Base-by-base conservation (phyloP, 495 filamentous ascomycete species). In the Aspergillus carlsbadensis region DNA sequence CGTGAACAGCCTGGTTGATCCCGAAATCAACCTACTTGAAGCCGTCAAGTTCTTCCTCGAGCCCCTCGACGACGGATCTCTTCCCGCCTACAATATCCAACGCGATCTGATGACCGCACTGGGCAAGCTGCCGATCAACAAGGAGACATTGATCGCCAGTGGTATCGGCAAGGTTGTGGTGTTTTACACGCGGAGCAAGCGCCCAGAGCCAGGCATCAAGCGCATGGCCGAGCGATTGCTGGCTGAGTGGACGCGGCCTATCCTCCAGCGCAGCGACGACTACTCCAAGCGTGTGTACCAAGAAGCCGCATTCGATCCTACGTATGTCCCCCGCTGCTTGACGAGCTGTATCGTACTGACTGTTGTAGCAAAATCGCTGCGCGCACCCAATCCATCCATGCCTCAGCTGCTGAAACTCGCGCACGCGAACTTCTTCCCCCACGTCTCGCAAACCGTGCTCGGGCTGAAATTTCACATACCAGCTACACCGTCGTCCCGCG, bases 41-140 rank as follows among this genome's bases (percentile, higher is more conserved):
- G 89, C 91, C 2, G 91, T 99, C 61, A 89, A 89, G 63, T 96
- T 93, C 81, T 98, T 98, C 84, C 86, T 99, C 11, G 95, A 99
- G 67, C 95, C 95, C 4, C 82, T 97, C 39, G 88, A 91, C 56
- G 92, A 96, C 65, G 94, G 92, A 57, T 88, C 88, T 41, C 78
- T 99, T 22, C 94, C 95, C 0, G 92, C 94, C 22, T 98, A 96
- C 76, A 92, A 90, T 65, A 97, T 99, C 66, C 95, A 99, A 76
- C 90, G 90, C 44, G 91, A 97, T 60, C 83, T 99, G 53, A 91
- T 99, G 73, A 82, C 83, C 34, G 85, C 89, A 6, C 77, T 99
- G 31, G 80, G 79, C 24, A 86, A 84, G 59, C 81, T 99, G 0
- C 89, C 90, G 11, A 90, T 97, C 64, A 87, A 88, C 65, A 96